Evolutionary conservation across 2,329 filamentous ascomycete species (phyloP).

Genomic region (Colletotrichum spaethianum): DNA sequence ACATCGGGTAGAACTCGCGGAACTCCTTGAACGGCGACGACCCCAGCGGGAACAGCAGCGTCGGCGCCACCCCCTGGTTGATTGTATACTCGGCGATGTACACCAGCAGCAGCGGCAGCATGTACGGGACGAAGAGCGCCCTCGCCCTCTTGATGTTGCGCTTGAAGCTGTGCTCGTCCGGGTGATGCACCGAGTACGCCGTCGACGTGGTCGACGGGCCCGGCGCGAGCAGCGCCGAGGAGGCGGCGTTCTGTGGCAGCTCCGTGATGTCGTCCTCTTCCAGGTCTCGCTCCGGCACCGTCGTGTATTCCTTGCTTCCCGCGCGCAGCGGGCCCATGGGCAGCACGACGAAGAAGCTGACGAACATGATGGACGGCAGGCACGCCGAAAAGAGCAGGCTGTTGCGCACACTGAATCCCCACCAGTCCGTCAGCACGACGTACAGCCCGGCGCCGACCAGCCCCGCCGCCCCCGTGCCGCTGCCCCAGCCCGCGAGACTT

Average conservation of each 20-base stretch:
- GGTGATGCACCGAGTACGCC: slow-evolving; percentile 54
- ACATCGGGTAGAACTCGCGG: slow-evolving; percentile 93
- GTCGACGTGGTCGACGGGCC: slow-evolving; percentile 57
- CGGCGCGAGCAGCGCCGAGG: slow-evolving; percentile 65
- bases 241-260: slow-evolving; percentile 56
- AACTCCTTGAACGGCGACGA: slow-evolving; percentile 84
- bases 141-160: slow-evolving; percentile 76
- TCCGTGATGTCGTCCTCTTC: slow-evolving; percentile 54
- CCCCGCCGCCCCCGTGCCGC: slow-evolving; percentile 91
- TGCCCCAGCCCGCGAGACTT: slow-evolving; percentile 92
- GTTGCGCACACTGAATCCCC: slow-evolving; percentile 80
- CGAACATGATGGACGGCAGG: slow-evolving; percentile 84
- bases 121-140: slow-evolving; percentile 82
- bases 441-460: slow-evolving; percentile 90
- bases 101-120: slow-evolving; percentile 92
- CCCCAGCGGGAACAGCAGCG: slow-evolving; percentile 85
- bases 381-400: slow-evolving; percentile 85
- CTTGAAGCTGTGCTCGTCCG: slow-evolving; percentile 51
- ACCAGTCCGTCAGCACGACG: slow-evolving; percentile 85
- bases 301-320: slow-evolving; percentile 67
- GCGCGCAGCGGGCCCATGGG: slow-evolving; percentile 76
- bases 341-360: slow-evolving; percentile 88
- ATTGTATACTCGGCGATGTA: slow-evolving; percentile 98
- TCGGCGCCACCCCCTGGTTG: slow-evolving; percentile 94
- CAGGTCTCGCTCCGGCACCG: slow-evolving; percentile 60